These are phyloP conservation scores for Cymbopogon citratus DNA, from an alignment of 176 grass and related monocot species.

Conservation along the genomic window DNA sequence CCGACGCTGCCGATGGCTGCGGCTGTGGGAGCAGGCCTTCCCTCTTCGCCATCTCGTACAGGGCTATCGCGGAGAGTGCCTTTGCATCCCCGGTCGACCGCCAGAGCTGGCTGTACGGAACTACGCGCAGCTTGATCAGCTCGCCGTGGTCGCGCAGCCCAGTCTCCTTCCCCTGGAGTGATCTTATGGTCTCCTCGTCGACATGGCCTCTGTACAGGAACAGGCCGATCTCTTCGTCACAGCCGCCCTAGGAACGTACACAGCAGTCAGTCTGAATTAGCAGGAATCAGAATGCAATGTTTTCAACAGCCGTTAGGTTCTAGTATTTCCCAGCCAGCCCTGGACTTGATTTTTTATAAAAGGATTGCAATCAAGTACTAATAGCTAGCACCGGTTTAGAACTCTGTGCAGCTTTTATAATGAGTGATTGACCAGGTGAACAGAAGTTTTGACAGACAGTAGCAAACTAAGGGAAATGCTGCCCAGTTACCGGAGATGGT, in stretches of 20 bases:
- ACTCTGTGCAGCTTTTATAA: neutral
- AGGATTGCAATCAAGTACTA: neutral
- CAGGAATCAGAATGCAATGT: neutral
- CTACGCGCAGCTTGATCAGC: slow-evolving; percentile 68
- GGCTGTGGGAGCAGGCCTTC: slow-evolving; percentile 45
- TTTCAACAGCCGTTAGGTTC: neutral
- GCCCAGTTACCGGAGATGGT: slow-evolving; percentile 62
- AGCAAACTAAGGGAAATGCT: neutral
- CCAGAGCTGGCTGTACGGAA: slow-evolving; percentile 72
- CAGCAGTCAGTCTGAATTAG: neutral
- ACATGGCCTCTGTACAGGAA: slow-evolving; percentile 58
- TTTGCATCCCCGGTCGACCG: slow-evolving; percentile 54
- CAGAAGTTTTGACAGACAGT: neutral
- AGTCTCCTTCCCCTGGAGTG: slow-evolving; percentile 80
- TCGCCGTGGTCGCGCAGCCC: slow-evolving; percentile 79
- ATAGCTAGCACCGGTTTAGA: neutral
- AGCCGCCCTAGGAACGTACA: slow-evolving; percentile 50
- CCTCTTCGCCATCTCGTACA: slow-evolving; percentile 87
- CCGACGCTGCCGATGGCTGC: neutral
- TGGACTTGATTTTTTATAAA: neutral
- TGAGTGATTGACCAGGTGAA: neutral
- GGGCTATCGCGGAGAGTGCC: slow-evolving; percentile 67
- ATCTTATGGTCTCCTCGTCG: slow-evolving; percentile 46
- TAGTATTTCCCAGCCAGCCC: neutral
- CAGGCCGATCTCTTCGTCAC: slow-evolving; percentile 73